Conservation (phyloP, 208 protist species). For the Trichomonas tenax region DNA sequence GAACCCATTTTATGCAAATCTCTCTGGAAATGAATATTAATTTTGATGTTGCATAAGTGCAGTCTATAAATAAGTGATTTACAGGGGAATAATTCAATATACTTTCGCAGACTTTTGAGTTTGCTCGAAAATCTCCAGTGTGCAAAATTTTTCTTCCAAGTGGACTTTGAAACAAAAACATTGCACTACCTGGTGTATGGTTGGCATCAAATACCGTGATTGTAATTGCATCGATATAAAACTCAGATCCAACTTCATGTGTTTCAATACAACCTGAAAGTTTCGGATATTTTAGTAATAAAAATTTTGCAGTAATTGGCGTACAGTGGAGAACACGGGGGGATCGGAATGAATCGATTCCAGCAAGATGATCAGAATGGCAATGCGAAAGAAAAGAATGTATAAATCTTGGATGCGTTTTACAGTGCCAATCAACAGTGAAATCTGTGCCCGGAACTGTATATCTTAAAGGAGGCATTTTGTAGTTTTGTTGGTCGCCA, state of each 20-base stretch:
- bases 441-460: not conserved
- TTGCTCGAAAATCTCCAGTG: not conserved
- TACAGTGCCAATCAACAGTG: constrained; percentile 13
- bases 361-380: not conserved
- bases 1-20: not conserved
- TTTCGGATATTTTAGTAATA: not conserved
- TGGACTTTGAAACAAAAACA: not conserved
- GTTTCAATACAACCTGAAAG: not conserved
- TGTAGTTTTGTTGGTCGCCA: not conserved
- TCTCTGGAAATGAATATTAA: not conserved
- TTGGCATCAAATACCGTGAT: not conserved
- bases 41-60: not conserved
- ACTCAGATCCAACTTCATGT: not conserved
- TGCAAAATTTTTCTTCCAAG: not conserved
- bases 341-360: not conserved
- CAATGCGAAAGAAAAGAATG: not conserved
- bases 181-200: not conserved
- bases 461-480: not conserved
- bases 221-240: not conserved
- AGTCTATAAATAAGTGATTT: not conserved
- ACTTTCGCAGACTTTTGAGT: not conserved
- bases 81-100: not conserved
- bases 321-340: constrained; percentile 1
- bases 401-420: not conserved
- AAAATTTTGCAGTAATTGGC: not conserved